Base-by-base conservation (phyloP, 441 rosid species). In the Populus hybrid region DNA sequence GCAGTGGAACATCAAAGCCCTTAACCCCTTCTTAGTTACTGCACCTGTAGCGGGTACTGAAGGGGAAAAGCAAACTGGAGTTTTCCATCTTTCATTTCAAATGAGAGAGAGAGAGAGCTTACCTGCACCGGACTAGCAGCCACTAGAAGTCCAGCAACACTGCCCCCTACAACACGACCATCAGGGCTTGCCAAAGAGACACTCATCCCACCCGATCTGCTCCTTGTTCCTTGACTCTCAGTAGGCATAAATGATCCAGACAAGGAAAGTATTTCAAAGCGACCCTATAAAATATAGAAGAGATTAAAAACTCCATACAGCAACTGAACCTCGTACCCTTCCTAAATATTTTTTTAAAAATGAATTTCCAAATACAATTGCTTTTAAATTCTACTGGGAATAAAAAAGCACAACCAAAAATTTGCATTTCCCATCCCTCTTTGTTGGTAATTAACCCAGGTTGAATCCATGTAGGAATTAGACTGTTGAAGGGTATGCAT, bases 61-160 rank as follows among this genome's bases (percentile, higher is more conserved):
- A 29, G 31, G 61, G n/a, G 61, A 6, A 18, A 18, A 53, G 61
- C n/a, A 18, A 53, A 53, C 21, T 53, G 61, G 61, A 18, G 21
- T 53, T 53, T 53, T 53, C 61, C 21, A 16, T 6, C 61, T 53
- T 53, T 53, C 61, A 53, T 18, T 16, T 53, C 21, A 53, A 53
- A 53, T 18, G 61, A 50, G 18, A 20, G n/a, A 70, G 14, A n/a
- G 40, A 29, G 31, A 29, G 59, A 71, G 53, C 76, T 77, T 77
- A 89, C 98, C 92, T 94, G 97, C 70, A 94, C 93, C 26, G 97
- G 93, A 80, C 95, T 79, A 40, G 97, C 99, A 72, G 98, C 98
- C 42, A 95, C 80, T 69, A 95, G 89, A 72, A 92, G 91, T 66
- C 99, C 99, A 16, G 95, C 97, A 69, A 95, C 97, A 59, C 97